A percentile compares a stretch with the other conserved stretches of the same genome.
These are phyloP conservation scores for Trichaptum fuscoviolaceum DNA, from an alignment of 768 basidiomycete species.

Conservation along the genomic window DNA sequence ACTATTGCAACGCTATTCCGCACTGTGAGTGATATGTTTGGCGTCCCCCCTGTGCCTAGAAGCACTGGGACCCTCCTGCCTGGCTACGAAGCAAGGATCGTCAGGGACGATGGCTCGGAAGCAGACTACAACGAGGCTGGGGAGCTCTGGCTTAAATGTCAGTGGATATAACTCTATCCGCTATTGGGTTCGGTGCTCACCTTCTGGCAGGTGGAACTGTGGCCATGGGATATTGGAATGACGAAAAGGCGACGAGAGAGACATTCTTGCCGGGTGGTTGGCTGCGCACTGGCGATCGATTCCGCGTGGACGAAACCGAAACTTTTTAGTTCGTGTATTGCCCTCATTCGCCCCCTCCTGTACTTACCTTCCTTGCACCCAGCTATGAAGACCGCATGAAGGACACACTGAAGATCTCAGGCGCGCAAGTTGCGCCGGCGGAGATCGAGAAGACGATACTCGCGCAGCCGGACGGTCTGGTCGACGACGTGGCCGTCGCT, in stretches of 20 bases:
- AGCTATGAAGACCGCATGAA: slow-evolving; percentile 77
- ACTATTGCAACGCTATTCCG: slow-evolving; percentile 33
- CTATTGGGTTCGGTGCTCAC: background rate
- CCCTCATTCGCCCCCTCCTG: background rate
- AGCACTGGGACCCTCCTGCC: slow-evolving; percentile 57
- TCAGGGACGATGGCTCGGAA: slow-evolving; percentile 47
- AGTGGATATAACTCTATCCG: background rate
- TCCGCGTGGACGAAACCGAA: slow-evolving; percentile 53
- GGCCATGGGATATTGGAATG: slow-evolving; percentile 67
- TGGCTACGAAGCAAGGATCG: slow-evolving; percentile 57
- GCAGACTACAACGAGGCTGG: slow-evolving; percentile 55
- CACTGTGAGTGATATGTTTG: slow-evolving; percentile 40
- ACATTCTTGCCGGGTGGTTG: slow-evolving; percentile 65
- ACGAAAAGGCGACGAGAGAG: slow-evolving; percentile 57
- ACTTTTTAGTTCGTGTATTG: slow-evolving; percentile 53
- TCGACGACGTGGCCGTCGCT: slow-evolving; percentile 64
- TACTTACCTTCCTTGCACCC: background rate
- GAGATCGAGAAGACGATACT: slow-evolving; percentile 70
- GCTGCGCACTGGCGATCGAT: slow-evolving; percentile 71
- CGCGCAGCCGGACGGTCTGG: slow-evolving; percentile 53
- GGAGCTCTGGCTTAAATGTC: slow-evolving; percentile 56
- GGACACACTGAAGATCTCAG: slow-evolving; percentile 80
- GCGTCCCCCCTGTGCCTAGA: slow-evolving; percentile 21
- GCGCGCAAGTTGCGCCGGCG: slow-evolving; percentile 72
- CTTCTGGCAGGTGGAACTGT: slow-evolving; percentile 30